These are phyloP conservation scores for Alternaria sp. DNA, from an alignment of 2,329 filamentous ascomycete species.

Conservation along the genomic window DNA sequence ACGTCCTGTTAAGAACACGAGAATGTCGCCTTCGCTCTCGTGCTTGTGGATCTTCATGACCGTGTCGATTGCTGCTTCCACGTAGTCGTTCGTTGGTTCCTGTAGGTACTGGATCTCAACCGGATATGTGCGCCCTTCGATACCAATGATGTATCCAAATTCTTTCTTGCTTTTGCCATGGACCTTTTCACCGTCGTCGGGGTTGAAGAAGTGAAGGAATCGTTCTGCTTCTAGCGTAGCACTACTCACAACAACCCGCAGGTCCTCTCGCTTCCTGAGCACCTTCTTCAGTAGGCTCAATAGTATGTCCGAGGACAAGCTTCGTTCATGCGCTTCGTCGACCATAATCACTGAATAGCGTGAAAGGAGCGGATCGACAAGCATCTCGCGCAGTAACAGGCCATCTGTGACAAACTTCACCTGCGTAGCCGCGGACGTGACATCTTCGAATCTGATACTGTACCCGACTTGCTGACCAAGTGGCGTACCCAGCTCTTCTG, in stretches of 20 bases:
- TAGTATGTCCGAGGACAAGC: constrained; percentile 88
- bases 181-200: constrained; percentile 49
- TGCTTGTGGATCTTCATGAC: constrained; percentile 86
- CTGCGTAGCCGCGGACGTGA: constrained; percentile 80
- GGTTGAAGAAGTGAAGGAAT: constrained; percentile 79
- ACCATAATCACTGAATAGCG: constrained; percentile 97
- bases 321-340: constrained; percentile 94
- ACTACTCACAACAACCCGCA: constrained; percentile 90
- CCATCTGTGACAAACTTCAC: constrained; percentile 98
- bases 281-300: constrained; percentile 93
- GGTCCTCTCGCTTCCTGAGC: constrained; percentile 74
- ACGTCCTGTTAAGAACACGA: constrained; percentile 89
- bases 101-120: constrained; percentile 86
- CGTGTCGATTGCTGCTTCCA: constrained; percentile 80
- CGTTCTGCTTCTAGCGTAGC: constrained; percentile 90
- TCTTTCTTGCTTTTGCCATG: constrained; percentile 50
- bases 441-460: constrained; percentile 90
- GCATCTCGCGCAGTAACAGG: constrained; percentile 84
- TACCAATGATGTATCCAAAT: constrained; percentile 73
- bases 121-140: constrained; percentile 87
- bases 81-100: constrained; percentile 80
- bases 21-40: constrained; percentile 82
- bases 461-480: constrained; percentile 88
- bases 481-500: constrained; percentile 85
- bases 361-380: constrained; percentile 89